phyloP scores from a whole-genome alignment of 495 filamentous ascomycete species.

The Penicillium coffeae region DNA sequence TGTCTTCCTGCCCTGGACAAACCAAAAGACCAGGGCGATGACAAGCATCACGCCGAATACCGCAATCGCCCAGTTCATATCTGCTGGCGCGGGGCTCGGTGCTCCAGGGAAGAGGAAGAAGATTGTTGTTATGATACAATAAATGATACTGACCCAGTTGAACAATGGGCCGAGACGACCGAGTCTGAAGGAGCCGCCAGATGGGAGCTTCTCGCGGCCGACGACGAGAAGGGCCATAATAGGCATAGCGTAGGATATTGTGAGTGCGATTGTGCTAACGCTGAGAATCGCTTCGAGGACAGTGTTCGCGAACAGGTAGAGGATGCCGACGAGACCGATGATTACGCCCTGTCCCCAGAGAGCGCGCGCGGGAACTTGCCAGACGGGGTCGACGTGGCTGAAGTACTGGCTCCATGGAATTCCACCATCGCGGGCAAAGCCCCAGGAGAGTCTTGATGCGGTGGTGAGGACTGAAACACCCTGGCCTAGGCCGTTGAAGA shows the following conservation, averaged over 20 bases:
- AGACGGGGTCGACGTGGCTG: constrained; percentile 36
- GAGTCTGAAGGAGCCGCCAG: constrained; percentile 39
- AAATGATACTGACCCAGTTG: constrained; percentile 44
- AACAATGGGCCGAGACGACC: constrained; percentile 34
- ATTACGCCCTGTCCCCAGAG: constrained; percentile 42
- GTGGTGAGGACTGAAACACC: constrained; percentile 46
- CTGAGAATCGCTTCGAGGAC: constrained; percentile 48
- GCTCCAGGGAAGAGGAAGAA: constrained; percentile 46
- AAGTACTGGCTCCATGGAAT: constrained; percentile 44
- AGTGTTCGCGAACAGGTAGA: constrained; percentile 46
- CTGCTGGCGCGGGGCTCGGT: constrained; percentile 36
- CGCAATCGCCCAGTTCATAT: constrained; percentile 50
- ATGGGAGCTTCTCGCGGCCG: constrained; percentile 41
- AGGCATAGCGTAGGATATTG: constrained; percentile 45
- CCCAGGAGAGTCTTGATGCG: constrained; percentile 50
- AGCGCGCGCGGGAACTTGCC: constrained; percentile 42
- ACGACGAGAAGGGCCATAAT: constrained; percentile 38
- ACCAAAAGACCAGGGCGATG: constrained; percentile 43
- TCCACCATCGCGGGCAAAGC: constrained; percentile 57
- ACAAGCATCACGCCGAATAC: constrained; percentile 50
- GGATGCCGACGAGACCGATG: constrained; percentile 40
- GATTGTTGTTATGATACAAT: constrained; percentile 44
- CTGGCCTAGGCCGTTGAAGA: constrained; percentile 46
- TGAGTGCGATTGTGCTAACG: constrained; percentile 48
- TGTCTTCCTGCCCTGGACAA: constrained; percentile 31